Conservation (phyloP, 257 asterid species). For the Solanum paucissectum region DNA sequence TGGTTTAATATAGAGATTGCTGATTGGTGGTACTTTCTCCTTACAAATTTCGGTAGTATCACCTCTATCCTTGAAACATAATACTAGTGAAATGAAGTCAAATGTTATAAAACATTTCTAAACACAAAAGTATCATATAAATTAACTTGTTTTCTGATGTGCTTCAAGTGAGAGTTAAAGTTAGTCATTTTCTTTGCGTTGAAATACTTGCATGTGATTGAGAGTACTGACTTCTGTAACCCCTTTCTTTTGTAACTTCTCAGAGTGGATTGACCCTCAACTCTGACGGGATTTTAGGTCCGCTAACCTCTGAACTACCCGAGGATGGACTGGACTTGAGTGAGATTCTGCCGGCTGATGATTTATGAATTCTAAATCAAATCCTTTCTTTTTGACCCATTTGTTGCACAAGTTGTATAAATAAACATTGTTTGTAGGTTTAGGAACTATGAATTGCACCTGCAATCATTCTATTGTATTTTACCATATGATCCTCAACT, state of each 20-base stretch:
- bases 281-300: slow-evolving; percentile 86
- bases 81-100: background rate
- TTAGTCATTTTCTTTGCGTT: background rate
- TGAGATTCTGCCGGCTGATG: slow-evolving; percentile 63
- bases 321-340: slow-evolving; percentile 76
- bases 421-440: background rate
- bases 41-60: background rate
- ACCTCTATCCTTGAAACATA: background rate
- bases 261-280: slow-evolving; percentile 94
- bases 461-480: background rate
- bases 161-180: background rate
- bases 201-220: background rate
- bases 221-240: background rate
- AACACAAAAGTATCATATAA: background rate
- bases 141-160: background rate
- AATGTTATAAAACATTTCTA: background rate
- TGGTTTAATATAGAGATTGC: background rate
- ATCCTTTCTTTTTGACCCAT: background rate
- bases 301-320: slow-evolving; percentile 73
- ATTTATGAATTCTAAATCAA: slow-evolving; percentile 15
- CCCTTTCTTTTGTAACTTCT: background rate
- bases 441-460: background rate
- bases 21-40: background rate
- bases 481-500: background rate
- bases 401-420: background rate